phyloP scores from a whole-genome alignment of 75 land plant species.

The Sequoia sempervirens region DNA sequence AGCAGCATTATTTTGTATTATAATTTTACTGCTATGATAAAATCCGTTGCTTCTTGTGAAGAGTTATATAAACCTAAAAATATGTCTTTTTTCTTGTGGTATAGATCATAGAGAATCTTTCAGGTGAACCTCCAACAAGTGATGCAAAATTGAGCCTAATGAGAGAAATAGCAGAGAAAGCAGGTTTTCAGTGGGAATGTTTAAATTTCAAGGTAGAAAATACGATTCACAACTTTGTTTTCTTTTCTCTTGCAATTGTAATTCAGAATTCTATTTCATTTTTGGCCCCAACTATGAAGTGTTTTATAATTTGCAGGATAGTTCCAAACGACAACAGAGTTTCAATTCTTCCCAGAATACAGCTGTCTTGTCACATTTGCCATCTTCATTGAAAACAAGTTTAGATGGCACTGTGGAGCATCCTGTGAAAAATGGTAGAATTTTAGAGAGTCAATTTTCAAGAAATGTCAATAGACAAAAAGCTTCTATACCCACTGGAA shows the following conservation, averaged over 20 bases:
- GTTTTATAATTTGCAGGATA: not conserved
- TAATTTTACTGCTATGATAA: not conserved
- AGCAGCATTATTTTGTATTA: not conserved
- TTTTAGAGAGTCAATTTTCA: not conserved
- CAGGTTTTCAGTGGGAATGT: constrained; percentile 12
- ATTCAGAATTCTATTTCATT: not conserved
- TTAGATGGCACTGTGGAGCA: not conserved
- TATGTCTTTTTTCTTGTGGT: not conserved
- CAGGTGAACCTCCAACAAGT: not conserved
- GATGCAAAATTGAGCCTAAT: constrained; percentile 15
- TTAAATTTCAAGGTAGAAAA: constrained; percentile 5
- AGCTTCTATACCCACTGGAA: not conserved
- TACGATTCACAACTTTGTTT: not conserved
- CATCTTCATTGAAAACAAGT: not conserved
- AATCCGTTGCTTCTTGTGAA: not conserved
- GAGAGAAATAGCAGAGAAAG: constrained; percentile 13
- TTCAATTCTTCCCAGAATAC: not conserved
- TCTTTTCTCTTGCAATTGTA: not conserved
- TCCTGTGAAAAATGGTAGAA: not conserved
- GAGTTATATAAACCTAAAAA: not conserved
- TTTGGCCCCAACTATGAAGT: not conserved
- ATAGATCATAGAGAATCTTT: constrained; percentile 14
- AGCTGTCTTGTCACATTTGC: not conserved
- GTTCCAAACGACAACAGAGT: not conserved
- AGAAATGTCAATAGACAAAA: not conserved